phyloP scores from a whole-genome alignment of 2,329 filamentous ascomycete genomes.

The Penicillium sp. region DNA sequence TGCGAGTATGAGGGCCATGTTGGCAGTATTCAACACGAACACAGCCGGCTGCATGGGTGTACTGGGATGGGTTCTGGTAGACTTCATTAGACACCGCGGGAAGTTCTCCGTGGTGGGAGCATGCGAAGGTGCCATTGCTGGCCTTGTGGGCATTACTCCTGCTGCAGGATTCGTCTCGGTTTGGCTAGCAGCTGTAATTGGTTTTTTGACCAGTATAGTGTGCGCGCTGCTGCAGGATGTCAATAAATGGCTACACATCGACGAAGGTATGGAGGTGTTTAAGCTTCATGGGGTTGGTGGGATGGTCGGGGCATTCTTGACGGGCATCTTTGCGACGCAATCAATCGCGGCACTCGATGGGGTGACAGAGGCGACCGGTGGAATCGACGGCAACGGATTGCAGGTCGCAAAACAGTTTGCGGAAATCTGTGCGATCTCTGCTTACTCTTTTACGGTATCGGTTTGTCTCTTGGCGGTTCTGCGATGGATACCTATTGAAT shows the following conservation, averaged over 20 bases:
- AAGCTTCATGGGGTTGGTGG: constrained; percentile 63
- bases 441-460: constrained; percentile 58
- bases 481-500: constrained; percentile 55
- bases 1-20: constrained; percentile 57
- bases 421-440: constrained; percentile 58
- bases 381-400: constrained; percentile 59
- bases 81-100: constrained; percentile 56
- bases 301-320: constrained; percentile 62
- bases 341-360: constrained; percentile 54
- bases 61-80: constrained; percentile 59
- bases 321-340: constrained; percentile 59
- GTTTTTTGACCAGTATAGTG: constrained; percentile 58
- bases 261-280: constrained; percentile 65
- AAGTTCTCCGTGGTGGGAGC: constrained; percentile 61
- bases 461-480: constrained; percentile 58
- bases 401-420: constrained; percentile 62
- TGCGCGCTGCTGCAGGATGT: constrained; percentile 56
- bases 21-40: constrained; percentile 63
- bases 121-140: constrained; percentile 62
- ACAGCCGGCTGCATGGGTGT: constrained; percentile 59
- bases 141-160: constrained; percentile 64
- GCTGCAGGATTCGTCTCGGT: constrained; percentile 48
- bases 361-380: constrained; percentile 49
- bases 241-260: constrained; percentile 59
- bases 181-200: constrained; percentile 61